phyloP scores from a whole-genome alignment of 106 monocot species.

The Phalaenopsis equestris region DNA sequence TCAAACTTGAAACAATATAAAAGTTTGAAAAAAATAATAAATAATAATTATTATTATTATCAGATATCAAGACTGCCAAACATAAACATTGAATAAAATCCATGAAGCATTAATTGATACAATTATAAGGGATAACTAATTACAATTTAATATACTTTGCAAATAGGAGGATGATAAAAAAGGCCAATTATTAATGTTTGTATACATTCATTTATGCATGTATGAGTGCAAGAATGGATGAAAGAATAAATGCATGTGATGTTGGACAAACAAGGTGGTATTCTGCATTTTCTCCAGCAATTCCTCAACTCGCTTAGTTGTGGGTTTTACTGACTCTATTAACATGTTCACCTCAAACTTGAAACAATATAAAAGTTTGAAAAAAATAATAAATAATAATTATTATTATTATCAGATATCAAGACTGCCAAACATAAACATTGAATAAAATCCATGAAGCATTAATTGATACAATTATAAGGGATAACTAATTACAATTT shows the following conservation, averaged over 20 bases:
- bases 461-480: background rate
- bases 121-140: background rate
- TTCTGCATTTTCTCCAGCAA: constrained; percentile 76
- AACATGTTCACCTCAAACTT: constrained; percentile 99
- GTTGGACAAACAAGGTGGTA: too few species aligned
- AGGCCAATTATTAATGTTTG: background rate
- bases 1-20: constrained; percentile 14
- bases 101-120: background rate
- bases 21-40: background rate
- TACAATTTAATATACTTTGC: background rate
- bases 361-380: background rate
- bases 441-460: background rate
- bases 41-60: background rate
- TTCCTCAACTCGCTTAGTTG: constrained; percentile 77
- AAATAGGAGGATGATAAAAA: background rate
- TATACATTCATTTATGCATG: background rate
- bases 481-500: background rate
- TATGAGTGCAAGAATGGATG: background rate
- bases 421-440: background rate
- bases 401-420: background rate
- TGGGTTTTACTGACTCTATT: constrained; percentile 75
- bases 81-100: background rate
- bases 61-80: background rate
- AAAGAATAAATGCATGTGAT: background rate
- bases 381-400: constrained; percentile 10